Evolutionary conservation across 1,284 basidiomycete species (phyloP), one percentile per base, ranked within the genome.

Genomic region (Trichosporon sp.): DNA sequence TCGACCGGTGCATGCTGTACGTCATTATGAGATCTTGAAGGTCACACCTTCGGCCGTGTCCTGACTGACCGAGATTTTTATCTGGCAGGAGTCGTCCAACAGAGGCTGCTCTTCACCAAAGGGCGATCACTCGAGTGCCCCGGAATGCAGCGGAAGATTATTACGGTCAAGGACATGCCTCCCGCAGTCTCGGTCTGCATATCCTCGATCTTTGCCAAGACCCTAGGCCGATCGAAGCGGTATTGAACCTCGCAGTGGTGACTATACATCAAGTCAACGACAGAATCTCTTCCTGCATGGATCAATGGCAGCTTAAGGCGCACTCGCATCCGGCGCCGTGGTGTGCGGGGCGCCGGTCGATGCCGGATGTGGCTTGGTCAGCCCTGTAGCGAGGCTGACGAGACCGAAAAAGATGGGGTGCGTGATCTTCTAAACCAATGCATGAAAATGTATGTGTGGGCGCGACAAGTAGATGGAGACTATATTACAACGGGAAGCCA

Each of bases 401-500:
- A 52, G 10, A 29, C 36, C 13, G 7, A n/a, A 37, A n/a, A n/a
- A 4, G 49, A 11, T 27, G 27, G 6, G 11, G 7, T 16, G 27
- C 5, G 4, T 21, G 9, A 56, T 25, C 57, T 58, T 34, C 57
- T 58, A 40, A 40, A 21, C 37, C 9, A 49, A 52, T 60, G 36
- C 29, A 52, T 27, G 32, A 57, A 10, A 31, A 4, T 34, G 56
- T 57, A 25, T 49, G n/a, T 21, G 46, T 57, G 25, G 16, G 21
- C 49, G 10, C 56, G 31, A 33, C 56, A 54, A 54, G 27, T 11
- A 25, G 13, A 14, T 5, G 16, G 25, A 21, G 27, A 16, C 1
- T 31, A 58, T 58, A 23, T 57, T 67, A 64, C 44, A 67, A 29
- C 23, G 66, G 66, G 64, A 68, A 68, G 32, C 66, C 66, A 34